phyloP scores from a whole-genome alignment of 257 asterid genomes.

The Solanum okadae region DNA sequence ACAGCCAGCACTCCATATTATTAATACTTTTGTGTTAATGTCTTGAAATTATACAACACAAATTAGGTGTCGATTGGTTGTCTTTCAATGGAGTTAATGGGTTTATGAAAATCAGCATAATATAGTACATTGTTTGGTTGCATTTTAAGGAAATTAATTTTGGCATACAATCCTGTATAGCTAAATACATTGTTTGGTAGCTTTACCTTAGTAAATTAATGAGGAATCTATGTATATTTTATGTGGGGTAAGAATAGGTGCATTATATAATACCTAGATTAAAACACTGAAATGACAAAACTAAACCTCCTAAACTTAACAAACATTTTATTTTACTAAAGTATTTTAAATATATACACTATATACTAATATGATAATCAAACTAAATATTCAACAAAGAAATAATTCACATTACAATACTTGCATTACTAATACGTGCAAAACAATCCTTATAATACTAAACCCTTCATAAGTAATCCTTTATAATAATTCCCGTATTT shows the following conservation, averaged over 20 bases:
- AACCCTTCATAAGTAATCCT: not conserved
- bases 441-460: not conserved
- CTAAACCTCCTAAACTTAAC: not conserved
- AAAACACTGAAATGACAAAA: not conserved
- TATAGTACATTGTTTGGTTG: not conserved
- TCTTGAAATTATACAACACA: not conserved
- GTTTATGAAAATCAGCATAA: not conserved
- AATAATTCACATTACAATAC: not conserved
- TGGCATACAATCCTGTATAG: not conserved
- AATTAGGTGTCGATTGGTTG: not conserved
- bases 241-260: not conserved
- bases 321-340: not conserved
- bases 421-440: not conserved
- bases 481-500: not conserved
- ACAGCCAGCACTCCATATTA: not conserved
- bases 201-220: not conserved
- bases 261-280: not conserved
- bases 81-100: not conserved
- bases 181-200: not conserved
- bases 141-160: not conserved
- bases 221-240: not conserved
- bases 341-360: not conserved
- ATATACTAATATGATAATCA: not conserved
- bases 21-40: not conserved
- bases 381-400: not conserved